phyloP scores from a whole-genome alignment of 768 basidiomycete species.

The Pulveroboletus ravenelii region DNA sequence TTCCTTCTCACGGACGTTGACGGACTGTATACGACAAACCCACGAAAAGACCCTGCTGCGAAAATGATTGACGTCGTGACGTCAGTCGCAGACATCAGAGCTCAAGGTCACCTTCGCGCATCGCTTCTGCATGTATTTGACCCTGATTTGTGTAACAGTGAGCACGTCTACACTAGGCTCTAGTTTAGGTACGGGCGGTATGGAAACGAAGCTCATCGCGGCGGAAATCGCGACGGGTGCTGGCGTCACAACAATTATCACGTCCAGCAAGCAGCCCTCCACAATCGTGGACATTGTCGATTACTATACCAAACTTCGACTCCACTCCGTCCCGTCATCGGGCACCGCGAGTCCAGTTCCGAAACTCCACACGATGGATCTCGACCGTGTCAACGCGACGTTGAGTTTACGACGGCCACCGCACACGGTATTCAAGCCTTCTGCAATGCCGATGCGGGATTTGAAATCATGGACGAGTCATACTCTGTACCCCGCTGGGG shows the following conservation, averaged over 20 bases:
- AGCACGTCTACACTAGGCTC: constrained; percentile 91
- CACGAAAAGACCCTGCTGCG: constrained; percentile 82
- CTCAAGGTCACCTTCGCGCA: constrained; percentile 53
- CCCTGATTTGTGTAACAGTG: constrained; percentile 42
- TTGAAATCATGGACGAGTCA: constrained; percentile 98
- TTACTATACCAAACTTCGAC: constrained; percentile 51
- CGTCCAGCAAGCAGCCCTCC: constrained; percentile 73
- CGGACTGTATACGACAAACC: constrained; percentile 92
- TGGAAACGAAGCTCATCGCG: constrained; percentile 99
- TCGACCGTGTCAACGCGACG: constrained; percentile 21
- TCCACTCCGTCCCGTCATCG: constrained; percentile 35
- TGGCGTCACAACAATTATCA: constrained; percentile 88
- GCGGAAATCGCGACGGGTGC: constrained; percentile 96
- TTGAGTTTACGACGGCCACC: constrained; percentile 50
- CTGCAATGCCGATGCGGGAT: constrained; percentile 67
- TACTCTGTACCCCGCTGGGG: constrained; percentile 85
- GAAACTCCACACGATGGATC: constrained; percentile 20
- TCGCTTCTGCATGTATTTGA: background rate
- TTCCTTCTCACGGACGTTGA: constrained; percentile 97
- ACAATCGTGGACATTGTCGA: constrained; percentile 80
- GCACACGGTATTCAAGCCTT: constrained; percentile 85
- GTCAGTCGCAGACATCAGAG: constrained; percentile 76
- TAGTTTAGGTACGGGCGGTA: constrained; percentile 92
- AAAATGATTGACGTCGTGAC: constrained; percentile 76
- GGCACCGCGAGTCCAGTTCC: constrained; percentile 23